Evolutionary conservation across 1,284 basidiomycete genomes (phyloP), one percentile per base, ranked within the genome.

Genomic region (Pseudozyma hubeiensis): DNA sequence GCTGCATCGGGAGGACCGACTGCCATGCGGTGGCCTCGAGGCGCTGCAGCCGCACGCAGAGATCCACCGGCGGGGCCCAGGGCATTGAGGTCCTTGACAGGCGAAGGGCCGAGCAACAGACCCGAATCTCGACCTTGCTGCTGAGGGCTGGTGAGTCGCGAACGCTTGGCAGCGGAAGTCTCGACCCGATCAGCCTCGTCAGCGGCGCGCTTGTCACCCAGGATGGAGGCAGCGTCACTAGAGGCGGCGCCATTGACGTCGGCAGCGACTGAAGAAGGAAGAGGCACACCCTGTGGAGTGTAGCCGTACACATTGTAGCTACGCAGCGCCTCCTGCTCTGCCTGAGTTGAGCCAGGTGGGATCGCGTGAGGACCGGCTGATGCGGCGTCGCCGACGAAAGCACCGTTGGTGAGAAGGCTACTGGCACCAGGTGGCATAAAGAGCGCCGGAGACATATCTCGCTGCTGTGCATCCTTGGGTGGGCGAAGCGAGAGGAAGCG

Each of bases 51-150:
- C 8, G 81, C 75, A 24, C 77, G 70, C 53, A 80, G 58, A 14
- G 64, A 68, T 17, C 80, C 71, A 40, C 71, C 77, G 11, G 75
- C 57, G 5, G 77, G 77, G 13, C 77, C 79, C 10, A 84, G 77
- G 11, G 69, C 67, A 50, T 83, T 82, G 45, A 84, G 67, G 43
- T 84, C 81, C 57, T 75, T 81, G 62, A 84, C 81, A 7, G 77
- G 79, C 54, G 80, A 75, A 13, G 68, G 73, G 37, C 64, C 79
- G 19, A 75, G 39, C 44, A 59, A n/a, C 39, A 62, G 54, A 33
- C 57, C 56, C 17, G 56, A 53, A 7, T 64, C 61, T 10, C 66
- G 45, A 8, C 24, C 14, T 35, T 55, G 53, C 46, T 55, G 71
- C 31, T 53, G 53, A 3, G 71, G 66, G 14, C 66, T 75, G 1